Evolutionary conservation across 2,329 filamentous ascomycete species (phyloP).

Genomic region (Pseudomassariella vexata): DNA sequence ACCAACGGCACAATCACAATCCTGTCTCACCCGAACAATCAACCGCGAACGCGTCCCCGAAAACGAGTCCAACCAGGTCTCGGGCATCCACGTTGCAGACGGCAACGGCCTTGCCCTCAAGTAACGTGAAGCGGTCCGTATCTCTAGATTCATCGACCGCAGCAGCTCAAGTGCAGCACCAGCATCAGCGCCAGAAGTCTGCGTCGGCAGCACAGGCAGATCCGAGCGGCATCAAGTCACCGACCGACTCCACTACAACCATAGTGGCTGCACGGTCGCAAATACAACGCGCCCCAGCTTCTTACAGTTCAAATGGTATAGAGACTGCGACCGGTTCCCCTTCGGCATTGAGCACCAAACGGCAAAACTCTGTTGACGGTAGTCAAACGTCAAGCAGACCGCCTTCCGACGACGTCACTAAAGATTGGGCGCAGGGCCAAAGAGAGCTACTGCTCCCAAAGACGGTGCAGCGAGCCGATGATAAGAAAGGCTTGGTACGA

Average conservation of each 20-base stretch:
- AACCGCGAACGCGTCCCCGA: constrained; percentile 26
- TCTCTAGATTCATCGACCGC: constrained; percentile 29
- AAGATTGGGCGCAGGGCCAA: constrained; percentile 34
- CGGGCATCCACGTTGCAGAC: constrained; percentile 33
- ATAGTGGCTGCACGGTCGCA: constrained; percentile 24
- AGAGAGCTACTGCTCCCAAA: constrained; percentile 43
- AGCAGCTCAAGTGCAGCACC: constrained; percentile 7
- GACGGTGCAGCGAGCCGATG: constrained; percentile 39
- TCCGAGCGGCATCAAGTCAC: constrained; percentile 19
- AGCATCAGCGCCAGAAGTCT: constrained; percentile 14
- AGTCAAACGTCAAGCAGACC: constrained; percentile 11
- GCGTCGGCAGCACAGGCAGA: constrained; percentile 6
- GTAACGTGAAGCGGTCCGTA: constrained; percentile 25
- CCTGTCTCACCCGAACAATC: constrained; percentile 19
- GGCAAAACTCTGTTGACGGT: constrained; percentile 11
- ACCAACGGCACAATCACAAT: constrained; percentile 14
- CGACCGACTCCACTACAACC: constrained; percentile 21
- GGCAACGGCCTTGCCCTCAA: constrained; percentile 19
- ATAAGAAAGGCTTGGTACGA: constrained; percentile 35
- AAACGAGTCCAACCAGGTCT: constrained; percentile 21
- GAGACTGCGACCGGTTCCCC: constrained; percentile 20
- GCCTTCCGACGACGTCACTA: constrained; percentile 23
- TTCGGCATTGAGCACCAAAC: constrained; percentile 4
- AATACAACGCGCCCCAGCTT: constrained; percentile 32
- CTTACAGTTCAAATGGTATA: constrained; percentile 28